Conservation (phyloP, 2,329 filamentous ascomycete species). For the Ampelomyces quisqualis region DNA sequence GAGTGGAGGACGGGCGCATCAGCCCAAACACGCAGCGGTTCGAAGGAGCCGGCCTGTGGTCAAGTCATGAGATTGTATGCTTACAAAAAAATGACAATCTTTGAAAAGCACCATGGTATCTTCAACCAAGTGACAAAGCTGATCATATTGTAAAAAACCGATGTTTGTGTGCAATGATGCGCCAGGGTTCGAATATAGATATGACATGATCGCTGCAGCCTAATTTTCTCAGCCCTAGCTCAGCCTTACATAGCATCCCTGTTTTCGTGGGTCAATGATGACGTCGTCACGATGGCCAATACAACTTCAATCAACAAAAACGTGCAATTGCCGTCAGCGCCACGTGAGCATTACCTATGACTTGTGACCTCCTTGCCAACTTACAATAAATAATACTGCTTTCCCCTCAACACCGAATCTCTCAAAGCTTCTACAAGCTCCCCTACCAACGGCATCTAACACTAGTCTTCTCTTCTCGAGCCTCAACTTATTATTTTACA, state of each 20-base stretch:
- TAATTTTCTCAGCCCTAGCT: slow-evolving; percentile 6
- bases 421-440: too few species aligned
- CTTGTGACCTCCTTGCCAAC: too few species aligned
- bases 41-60: not conserved
- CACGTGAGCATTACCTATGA: too few species aligned
- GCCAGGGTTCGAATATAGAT: too few species aligned
- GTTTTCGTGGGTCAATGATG: slow-evolving; percentile 16
- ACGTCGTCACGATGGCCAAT: slow-evolving; percentile 15
- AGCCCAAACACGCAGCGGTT: not conserved
- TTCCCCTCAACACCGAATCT: too few species aligned
- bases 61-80: slow-evolving; percentile 6
- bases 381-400: too few species aligned
- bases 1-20: slow-evolving; percentile 10
- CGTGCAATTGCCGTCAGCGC: too few species aligned
- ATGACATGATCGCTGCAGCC: too few species aligned
- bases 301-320: slow-evolving; percentile 9
- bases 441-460: too few species aligned
- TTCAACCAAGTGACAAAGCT: not conserved
- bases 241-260: slow-evolving; percentile 2
- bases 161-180: too few species aligned
- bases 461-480: not conserved
- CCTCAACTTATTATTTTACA: slow-evolving; percentile 4
- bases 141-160: too few species aligned
- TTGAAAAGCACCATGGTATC: not conserved
- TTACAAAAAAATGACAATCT: slow-evolving; percentile 1